A percentile compares a stretch with the other conserved stretches of the same genome.
phyloP scores from a whole-genome alignment of 371 early-diverging fungal genomes.

The Caulochytrium protostelioides region DNA sequence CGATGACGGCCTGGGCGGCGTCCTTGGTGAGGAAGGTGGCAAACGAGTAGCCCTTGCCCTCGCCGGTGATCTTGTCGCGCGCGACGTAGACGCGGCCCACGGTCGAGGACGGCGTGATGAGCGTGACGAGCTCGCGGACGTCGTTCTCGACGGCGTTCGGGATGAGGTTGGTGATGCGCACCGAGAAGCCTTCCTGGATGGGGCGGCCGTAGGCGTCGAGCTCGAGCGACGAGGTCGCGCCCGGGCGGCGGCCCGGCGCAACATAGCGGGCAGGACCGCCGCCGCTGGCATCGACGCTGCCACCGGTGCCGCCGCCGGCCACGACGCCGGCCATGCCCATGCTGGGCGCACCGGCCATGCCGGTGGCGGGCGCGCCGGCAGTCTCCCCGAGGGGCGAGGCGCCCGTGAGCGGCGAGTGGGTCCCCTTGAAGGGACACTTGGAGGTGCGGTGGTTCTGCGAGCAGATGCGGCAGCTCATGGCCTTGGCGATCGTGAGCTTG shows the following conservation, averaged over 20 bases:
- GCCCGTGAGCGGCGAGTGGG: constrained; percentile 53
- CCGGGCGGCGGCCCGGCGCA: too few species aligned
- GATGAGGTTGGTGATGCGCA: constrained; percentile 88
- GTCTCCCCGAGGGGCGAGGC: too few species aligned
- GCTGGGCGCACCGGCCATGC: too few species aligned
- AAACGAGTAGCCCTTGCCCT: constrained; percentile 90
- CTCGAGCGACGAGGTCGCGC: too few species aligned
- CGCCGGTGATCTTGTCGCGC: constrained; percentile 58
- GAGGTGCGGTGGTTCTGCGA: constrained; percentile 88
- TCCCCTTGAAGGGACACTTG: constrained; percentile 94
- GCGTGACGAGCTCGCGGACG: constrained; percentile 63
- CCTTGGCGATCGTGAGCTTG: constrained; percentile 12
- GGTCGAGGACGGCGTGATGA: too few species aligned
- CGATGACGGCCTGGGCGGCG: constrained; percentile 63
- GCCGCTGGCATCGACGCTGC: constrained; percentile 7
- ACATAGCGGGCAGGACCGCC: too few species aligned
- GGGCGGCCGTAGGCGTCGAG: too few species aligned
- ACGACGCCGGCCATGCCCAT: constrained; percentile 22
- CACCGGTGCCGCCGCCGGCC: constrained; percentile 27
- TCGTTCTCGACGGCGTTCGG: constrained; percentile 77
- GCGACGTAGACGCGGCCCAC: constrained; percentile 62
- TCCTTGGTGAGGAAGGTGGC: constrained; percentile 59
- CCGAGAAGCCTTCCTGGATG: too few species aligned
- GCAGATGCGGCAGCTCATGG: constrained; percentile 84
- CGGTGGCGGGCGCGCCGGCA: too few species aligned